Percentiles rank a stretch among this genome's conserved stretches.
Evolutionary conservation across 495 filamentous ascomycete species (phyloP).

Genomic region (Hypoxylon trugodes): DNA sequence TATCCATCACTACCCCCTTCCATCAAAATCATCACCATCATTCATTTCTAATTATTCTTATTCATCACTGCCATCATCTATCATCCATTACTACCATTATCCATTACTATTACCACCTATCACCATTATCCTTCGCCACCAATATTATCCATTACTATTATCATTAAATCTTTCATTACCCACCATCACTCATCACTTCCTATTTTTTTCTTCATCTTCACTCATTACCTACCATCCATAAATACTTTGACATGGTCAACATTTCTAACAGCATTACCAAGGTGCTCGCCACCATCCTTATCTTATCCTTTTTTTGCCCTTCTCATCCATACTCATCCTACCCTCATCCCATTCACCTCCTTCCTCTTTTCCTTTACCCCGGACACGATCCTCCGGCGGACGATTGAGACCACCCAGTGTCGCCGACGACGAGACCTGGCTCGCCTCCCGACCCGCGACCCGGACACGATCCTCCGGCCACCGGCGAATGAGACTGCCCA

Average conservation of each 20-base stretch:
- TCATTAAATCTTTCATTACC: too few species aligned
- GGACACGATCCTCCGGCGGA: conserved; percentile 8
- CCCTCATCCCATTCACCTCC: neutral
- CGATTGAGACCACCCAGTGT: neutral
- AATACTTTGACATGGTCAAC: neutral
- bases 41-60: neutral
- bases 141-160: too few species aligned
- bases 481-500: neutral
- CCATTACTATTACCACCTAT: too few species aligned
- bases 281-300: too few species aligned
- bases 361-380: neutral
- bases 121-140: too few species aligned
- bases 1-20: neutral
- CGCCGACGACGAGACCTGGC: conserved; percentile 3
- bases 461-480: conserved; percentile 17
- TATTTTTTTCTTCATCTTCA: neutral
- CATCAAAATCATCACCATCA: neutral
- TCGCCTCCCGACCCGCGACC: conserved; percentile 2
- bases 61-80: neutral
- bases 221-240: neutral
- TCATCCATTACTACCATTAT: too few species aligned
- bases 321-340: neutral
- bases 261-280: neutral
- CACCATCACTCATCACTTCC: too few species aligned
- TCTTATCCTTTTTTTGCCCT: neutral